These are phyloP conservation scores for Pichia sp. DNA, from an alignment of 1,139 yeast species.

Conservation along the genomic window DNA sequence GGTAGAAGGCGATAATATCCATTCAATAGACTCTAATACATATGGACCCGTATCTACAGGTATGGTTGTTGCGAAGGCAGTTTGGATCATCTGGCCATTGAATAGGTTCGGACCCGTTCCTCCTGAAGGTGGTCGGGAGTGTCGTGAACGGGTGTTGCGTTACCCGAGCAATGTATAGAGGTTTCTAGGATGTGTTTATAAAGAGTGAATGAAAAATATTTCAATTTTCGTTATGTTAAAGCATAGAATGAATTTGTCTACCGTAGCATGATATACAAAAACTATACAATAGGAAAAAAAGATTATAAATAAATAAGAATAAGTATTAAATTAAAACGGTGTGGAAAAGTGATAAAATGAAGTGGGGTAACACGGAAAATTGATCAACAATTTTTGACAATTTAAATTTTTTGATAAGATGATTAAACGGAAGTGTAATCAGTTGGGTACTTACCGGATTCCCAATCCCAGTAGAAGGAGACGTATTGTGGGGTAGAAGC, in stretches of 20 bases:
- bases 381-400: too few relatives aligned
- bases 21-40: slow-evolving; percentile 77
- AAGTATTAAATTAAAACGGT: too few relatives aligned
- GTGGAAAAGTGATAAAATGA: too few relatives aligned
- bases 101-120: slow-evolving; percentile 38
- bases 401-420: too few relatives aligned
- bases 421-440: slow-evolving; percentile 69
- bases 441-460: background rate
- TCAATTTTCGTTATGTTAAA: too few relatives aligned
- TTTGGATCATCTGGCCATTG: slow-evolving; percentile 65
- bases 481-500: slow-evolving; percentile 31
- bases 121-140: slow-evolving; percentile 39
- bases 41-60: slow-evolving; percentile 88
- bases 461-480: background rate
- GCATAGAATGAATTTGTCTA: too few relatives aligned
- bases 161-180: slow-evolving; percentile 41
- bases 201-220: too few relatives aligned
- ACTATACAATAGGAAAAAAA: too few relatives aligned
- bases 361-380: too few relatives aligned
- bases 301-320: too few relatives aligned
- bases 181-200: too few relatives aligned
- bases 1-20: slow-evolving; percentile 39
- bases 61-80: slow-evolving; percentile 71
- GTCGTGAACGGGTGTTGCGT: slow-evolving; percentile 33
- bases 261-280: too few relatives aligned